These are phyloP conservation scores for Pseudozyma sp. DNA, from an alignment of 1,284 basidiomycete species.

Conservation along the genomic window DNA sequence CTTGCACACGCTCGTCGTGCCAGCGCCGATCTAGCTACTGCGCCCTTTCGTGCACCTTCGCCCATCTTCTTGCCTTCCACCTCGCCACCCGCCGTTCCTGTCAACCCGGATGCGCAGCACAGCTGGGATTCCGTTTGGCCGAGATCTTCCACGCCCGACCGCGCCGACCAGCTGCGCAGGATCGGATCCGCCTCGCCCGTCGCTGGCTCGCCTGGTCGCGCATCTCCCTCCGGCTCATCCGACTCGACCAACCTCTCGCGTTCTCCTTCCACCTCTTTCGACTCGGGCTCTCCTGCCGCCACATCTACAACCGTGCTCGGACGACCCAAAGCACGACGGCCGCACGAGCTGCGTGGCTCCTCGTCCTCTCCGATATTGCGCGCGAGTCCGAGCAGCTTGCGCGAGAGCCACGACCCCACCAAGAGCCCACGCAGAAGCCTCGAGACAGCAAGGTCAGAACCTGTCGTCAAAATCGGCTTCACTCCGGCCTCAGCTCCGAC, in stretches of 20 bases:
- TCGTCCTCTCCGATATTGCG: slow-evolving; percentile 45
- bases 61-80: slow-evolving; percentile 41
- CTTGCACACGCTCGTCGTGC: slow-evolving; percentile 33
- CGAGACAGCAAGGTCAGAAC: slow-evolving; percentile 33
- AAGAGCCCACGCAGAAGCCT: slow-evolving; percentile 38
- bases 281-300: slow-evolving; percentile 31
- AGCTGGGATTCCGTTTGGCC: slow-evolving; percentile 62
- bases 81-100: slow-evolving; percentile 29
- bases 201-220: slow-evolving; percentile 29
- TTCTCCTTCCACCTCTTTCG: slow-evolving; percentile 38
- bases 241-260: slow-evolving; percentile 36
- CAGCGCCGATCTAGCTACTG: slow-evolving; percentile 27
- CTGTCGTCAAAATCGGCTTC: slow-evolving; percentile 41
- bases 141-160: slow-evolving; percentile 40
- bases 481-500: slow-evolving; percentile 11
- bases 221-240: slow-evolving; percentile 26
- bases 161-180: slow-evolving; percentile 35
- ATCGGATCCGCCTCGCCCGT: slow-evolving; percentile 41
- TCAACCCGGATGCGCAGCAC: slow-evolving; percentile 52
- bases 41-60: slow-evolving; percentile 39
- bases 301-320: slow-evolving; percentile 29
- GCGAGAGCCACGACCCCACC: slow-evolving; percentile 25
- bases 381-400: slow-evolving; percentile 18
- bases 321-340: slow-evolving; percentile 43
- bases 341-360: slow-evolving; percentile 46